Evolutionary conservation across 2,329 filamentous ascomycete genomes (phyloP).

Genomic region (Claviceps sp.): DNA sequence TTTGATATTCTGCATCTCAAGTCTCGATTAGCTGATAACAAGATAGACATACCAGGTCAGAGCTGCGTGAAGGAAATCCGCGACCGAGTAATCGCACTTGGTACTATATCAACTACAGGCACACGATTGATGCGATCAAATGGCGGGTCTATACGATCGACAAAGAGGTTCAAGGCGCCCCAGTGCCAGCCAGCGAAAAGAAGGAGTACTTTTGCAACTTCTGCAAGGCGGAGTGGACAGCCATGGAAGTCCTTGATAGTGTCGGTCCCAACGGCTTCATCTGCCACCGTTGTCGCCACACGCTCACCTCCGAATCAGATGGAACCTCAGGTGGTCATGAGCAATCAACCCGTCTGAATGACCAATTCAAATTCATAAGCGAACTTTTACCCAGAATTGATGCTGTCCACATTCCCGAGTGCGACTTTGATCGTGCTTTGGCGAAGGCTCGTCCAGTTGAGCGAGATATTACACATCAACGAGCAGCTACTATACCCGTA

Average conservation of each 20-base stretch:
- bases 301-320: slow-evolving; percentile 52
- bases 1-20: not conserved
- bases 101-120: slow-evolving; percentile 93
- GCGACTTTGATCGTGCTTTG: slow-evolving; percentile 58
- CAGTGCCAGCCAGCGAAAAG: slow-evolving; percentile 67
- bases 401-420: slow-evolving; percentile 57
- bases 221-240: slow-evolving; percentile 78
- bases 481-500: slow-evolving; percentile 43
- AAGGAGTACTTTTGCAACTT: slow-evolving; percentile 80
- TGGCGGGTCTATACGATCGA: slow-evolving; percentile 83
- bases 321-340: slow-evolving; percentile 58
- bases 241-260: slow-evolving; percentile 76
- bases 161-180: slow-evolving; percentile 74
- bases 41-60: slow-evolving; percentile 46
- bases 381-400: slow-evolving; percentile 67
- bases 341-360: slow-evolving; percentile 60
- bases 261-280: slow-evolving; percentile 59
- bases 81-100: slow-evolving; percentile 79
- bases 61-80: slow-evolving; percentile 67
- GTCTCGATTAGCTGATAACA: slow-evolving; percentile 27
- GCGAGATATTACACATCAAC: slow-evolving; percentile 54
- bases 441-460: slow-evolving; percentile 48
- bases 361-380: slow-evolving; percentile 67
- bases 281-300: slow-evolving; percentile 63
- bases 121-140: slow-evolving; percentile 91